Evolutionary conservation across 148 eudicot genomes (phyloP), one percentile per base, ranked within the genome.

Genomic region (Polygonum maritimum): DNA sequence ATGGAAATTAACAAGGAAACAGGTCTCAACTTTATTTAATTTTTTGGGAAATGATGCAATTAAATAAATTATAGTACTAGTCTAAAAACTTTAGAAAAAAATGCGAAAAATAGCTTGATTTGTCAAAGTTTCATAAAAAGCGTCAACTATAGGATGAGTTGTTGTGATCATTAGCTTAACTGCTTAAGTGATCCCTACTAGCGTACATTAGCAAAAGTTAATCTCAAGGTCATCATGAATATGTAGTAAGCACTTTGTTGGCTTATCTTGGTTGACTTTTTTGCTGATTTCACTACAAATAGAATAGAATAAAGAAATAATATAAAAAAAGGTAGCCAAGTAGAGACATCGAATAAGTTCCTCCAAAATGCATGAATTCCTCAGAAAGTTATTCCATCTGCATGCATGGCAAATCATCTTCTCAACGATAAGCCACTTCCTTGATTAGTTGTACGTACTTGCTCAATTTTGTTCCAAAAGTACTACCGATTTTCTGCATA

Each of bases 231-330:
- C 13, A 1, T 21, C 35, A 19, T 58, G 49, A 13, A 47, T 54
- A 54, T 60, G 18, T 60, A 36, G 21, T 60, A 22, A 26, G 36
- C 26, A 31, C n/a, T 63, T 33, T 63, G 40, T 11, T 63, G 70
- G 38, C 44, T 67, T 67, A 35, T 38, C 71, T 67, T 40, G 15
- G 71, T 67, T 67, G 71, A 67, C 71, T 67, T 67, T 67, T 67
- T 63, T 63, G 71, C 44, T 67, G 45, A 67, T 36, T 67, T 67
- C 71, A 67, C 45, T 67, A 35, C 21, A 67, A 26, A 62, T 54
- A 62, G 33, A 62, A 7, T 18, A 11, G 12, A 22, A 62, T 10
- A 62, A 62, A 62, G 5, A 26, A 62, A 26, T 26, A 31, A 62
- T 3, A 62, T 36, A 67, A 67, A 19, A 19, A 3, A 11, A 45